Evolutionary conservation across 2,329 filamentous ascomycete genomes (phyloP).

Genomic region (Madurella fahalii): DNA sequence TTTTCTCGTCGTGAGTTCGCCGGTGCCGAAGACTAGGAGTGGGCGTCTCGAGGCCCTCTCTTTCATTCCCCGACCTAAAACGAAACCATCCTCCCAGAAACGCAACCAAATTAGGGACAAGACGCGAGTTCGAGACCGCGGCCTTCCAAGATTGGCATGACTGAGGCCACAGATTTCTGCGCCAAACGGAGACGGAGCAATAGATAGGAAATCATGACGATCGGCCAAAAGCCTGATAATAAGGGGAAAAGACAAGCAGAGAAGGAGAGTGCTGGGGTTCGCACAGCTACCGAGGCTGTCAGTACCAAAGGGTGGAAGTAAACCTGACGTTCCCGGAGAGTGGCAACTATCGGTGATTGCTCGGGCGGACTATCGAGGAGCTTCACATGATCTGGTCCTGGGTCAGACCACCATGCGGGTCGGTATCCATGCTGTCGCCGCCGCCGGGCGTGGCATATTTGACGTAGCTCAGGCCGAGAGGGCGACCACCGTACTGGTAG

Average conservation of each 20-base stretch:
- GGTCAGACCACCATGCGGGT: constrained; percentile 71
- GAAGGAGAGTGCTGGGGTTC: neutral
- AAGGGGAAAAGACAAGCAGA: neutral
- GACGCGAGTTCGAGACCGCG: neutral
- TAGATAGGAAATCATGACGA: constrained; percentile 15
- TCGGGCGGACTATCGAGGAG: neutral
- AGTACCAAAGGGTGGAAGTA: neutral
- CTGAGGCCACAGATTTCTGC: constrained; percentile 4
- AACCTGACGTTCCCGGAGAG: neutral
- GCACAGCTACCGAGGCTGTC: neutral
- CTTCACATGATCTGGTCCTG: constrained; percentile 94
- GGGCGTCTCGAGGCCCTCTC: constrained; percentile 5
- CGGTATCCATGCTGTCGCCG: constrained; percentile 76
- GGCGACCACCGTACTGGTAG: constrained; percentile 94
- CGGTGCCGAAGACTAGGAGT: constrained; percentile 13
- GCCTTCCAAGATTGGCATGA: neutral
- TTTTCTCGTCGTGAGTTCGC: constrained; percentile 18
- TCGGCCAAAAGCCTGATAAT: neutral
- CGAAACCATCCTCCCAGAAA: constrained; percentile 20
- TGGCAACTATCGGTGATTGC: neutral
- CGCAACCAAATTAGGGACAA: constrained; percentile 1
- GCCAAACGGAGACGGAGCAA: constrained; percentile 3
- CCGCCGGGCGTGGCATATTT: constrained; percentile 73
- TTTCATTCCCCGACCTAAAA: constrained; percentile 11
- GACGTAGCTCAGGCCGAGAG: constrained; percentile 88